Base-by-base conservation (phyloP, 441 rosid genomes). In the Populus tomentosa region DNA sequence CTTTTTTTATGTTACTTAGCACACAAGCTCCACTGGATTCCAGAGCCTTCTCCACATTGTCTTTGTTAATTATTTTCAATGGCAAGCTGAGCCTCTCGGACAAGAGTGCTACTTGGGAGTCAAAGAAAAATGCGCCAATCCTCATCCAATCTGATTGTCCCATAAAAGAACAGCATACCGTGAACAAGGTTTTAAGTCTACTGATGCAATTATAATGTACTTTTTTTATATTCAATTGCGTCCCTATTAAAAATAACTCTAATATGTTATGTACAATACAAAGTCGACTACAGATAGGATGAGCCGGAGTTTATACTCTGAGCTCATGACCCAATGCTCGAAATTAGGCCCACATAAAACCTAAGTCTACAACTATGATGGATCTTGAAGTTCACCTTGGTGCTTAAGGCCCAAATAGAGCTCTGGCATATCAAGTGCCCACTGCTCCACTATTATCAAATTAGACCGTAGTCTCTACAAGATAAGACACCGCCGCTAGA, bases 91-190 rank as follows among this genome's bases (percentile, higher is more conserved):
- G 84, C 77, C 80, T 87, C 85, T 90, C 91, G 28, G 93, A 87
- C 80, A 96, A 76, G 74, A 94, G 85, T 33, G 90, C 95, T 65
- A 67, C 80, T 61, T 80, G 78, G 30, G 99, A 91, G 69, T 90
- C 90, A 63, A 94, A 85, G 71, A 85, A 83, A 80, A 96, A 96
- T 61, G 98, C 97, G 74, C 99, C 98, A 32, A 96, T 90, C 32
- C 97, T 82, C 92, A 94, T 90, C 98, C 99, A 96, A 78, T 94
- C 99, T 96, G 85, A 78, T 84, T 73, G 67, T 24, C 30, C 80
- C 82, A 75, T 11, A 32, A 59, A 75, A 74, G 77, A 71, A 35
- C 61, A 30, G 46, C 20, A 23, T 4, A 10, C 21, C 20, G 35
- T 23, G 40, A 73, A 46, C 38, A 33, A n/a, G 56, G 64, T 33